A percentile compares a stretch with the other conserved stretches of the same genome.
Conservation (phyloP, 192 early-diverging fungal genomes). For the Geosiphon pyriformis region DNA sequence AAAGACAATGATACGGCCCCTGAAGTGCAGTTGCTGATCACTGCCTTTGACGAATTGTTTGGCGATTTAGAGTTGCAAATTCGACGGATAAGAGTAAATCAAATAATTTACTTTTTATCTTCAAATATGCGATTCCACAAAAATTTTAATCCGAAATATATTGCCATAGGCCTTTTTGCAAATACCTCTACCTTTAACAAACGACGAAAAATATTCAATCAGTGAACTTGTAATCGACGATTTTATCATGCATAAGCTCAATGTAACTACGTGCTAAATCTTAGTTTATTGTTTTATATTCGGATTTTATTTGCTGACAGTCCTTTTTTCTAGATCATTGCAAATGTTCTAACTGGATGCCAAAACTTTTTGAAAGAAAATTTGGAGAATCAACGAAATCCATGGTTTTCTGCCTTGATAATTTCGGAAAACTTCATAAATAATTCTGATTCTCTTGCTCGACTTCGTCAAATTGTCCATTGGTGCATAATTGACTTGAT, state of each 20-base stretch:
- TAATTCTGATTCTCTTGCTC: slow-evolving; percentile 13
- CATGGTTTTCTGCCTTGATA: slow-evolving; percentile 2
- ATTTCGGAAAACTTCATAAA: background rate
- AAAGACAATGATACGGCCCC: background rate
- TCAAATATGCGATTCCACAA: too few relatives aligned
- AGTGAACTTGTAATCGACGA: background rate
- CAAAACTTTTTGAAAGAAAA: slow-evolving; percentile 14
- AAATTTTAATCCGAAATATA: background rate
- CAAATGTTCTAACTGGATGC: slow-evolving; percentile 5
- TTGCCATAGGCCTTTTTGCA: background rate
- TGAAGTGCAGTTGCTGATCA: background rate
- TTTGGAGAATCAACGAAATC: background rate
- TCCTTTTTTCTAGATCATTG: background rate
- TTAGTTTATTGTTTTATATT: background rate
- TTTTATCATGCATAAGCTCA: slow-evolving; percentile 9
- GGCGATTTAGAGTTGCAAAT: background rate
- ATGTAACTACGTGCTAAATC: background rate
- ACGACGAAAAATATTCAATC: background rate
- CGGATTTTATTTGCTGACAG: background rate
- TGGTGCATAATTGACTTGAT: slow-evolving; percentile 12
- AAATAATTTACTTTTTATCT: too few relatives aligned
- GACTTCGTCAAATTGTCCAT: background rate
- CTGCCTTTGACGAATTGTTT: slow-evolving; percentile 15
- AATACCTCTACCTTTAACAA: background rate
- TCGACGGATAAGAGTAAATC: slow-evolving; percentile 1